A percentile compares a stretch with the other conserved stretches of the same genome.
These are phyloP conservation scores for Sequoiadendron giganteum DNA, from an alignment of 75 land plant genomes.

Conservation along the genomic window DNA sequence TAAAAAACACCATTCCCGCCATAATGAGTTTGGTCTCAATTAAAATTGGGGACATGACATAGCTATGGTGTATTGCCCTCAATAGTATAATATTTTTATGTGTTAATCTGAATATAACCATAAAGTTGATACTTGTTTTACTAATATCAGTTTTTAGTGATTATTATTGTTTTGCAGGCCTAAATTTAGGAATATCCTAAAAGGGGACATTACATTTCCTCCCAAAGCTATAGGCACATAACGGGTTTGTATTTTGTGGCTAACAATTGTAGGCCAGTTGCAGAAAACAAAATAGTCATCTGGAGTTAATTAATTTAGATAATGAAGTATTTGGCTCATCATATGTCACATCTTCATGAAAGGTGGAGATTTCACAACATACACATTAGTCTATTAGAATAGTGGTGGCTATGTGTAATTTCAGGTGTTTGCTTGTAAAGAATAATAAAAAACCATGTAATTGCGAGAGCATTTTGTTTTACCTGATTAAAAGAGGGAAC, in stretches of 20 bases:
- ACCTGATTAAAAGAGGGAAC: neutral
- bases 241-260: neutral
- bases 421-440: neutral
- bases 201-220: neutral
- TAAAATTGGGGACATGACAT: too few relatives aligned
- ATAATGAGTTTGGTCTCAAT: too few relatives aligned
- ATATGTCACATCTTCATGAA: neutral
- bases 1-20: too few relatives aligned
- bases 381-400: neutral
- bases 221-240: neutral
- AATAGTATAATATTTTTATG: too few relatives aligned
- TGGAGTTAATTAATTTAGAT: neutral
- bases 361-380: neutral
- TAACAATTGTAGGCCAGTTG: neutral
- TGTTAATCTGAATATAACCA: too few relatives aligned
- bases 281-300: neutral
- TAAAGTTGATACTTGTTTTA: too few relatives aligned
- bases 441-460: neutral
- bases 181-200: too few relatives aligned
- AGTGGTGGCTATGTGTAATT: neutral
- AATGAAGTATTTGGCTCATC: neutral
- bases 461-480: neutral
- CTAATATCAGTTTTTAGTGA: too few relatives aligned
- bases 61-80: too few relatives aligned
- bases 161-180: too few relatives aligned